Evolutionary conservation across 2,329 filamentous ascomycete genomes (phyloP), one percentile per base, ranked within the genome.

Genomic region (Ciborinia camelliae): DNA sequence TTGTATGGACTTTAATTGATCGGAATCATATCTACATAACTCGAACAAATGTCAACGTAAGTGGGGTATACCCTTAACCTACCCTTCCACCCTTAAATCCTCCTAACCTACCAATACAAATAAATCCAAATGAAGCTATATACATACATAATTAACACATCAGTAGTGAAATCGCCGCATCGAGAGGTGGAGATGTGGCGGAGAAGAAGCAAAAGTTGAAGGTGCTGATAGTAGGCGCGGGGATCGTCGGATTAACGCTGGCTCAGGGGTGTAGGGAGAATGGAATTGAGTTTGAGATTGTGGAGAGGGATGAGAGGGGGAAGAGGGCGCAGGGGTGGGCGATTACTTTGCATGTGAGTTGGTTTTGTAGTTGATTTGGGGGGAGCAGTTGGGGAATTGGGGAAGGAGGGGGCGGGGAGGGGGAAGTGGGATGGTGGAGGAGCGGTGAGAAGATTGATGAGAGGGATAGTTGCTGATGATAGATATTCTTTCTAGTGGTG

Each of bases 301-400:
- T 79, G 69, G 79, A 81, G 69, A 76, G 76, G 58, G 64, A 69
- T 10, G n/a, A 18, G 28, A 53, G 41, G 6, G 61, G 61, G 73
- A 9, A 72, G 76, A 58, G 74, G 68, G 67, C 70, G 70, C 80
- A 81, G 48, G 84, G 85, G 55, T 87, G 84, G 85, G 84, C 82
- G 50, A 77, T 88, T 59, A 86, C 84, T 1, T 73, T 87, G 41
- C 83, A 87, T 70, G 55, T 58, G 28, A 47, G 55, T 47, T 35
- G 28, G 9, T 20, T 20, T 45, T 45, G 20, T 45, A 3, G 43
- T 10, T 45, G 43, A n/a, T n/a, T 39, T 26, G 4, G 23, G 32
- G 51, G 23, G 30, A 23, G 32, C n/a, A n/a, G n/a, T n/a, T n/a
- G n/a, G 0, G 7, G 39, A 51, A 8, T 15, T 10, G 9, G 28